Conservation (phyloP, 805 yeast species). For the Zygoascus biomembranicola region DNA sequence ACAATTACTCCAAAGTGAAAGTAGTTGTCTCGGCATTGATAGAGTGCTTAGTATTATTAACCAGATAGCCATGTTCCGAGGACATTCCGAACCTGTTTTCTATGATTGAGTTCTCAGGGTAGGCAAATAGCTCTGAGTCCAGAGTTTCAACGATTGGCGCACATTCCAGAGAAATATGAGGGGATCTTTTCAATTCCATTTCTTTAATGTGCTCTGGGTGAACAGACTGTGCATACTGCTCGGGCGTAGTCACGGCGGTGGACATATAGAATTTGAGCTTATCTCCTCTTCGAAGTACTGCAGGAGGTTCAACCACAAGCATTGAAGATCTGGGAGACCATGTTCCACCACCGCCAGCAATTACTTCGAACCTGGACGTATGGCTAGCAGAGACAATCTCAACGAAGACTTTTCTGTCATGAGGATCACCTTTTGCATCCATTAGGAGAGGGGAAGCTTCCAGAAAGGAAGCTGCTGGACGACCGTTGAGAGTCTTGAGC, state of each 20-base stretch:
- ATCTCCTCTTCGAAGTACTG: slow-evolving; percentile 38
- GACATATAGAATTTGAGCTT: slow-evolving; percentile 34
- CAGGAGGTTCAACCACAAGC: slow-evolving; percentile 57
- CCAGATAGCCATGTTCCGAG: slow-evolving; percentile 26
- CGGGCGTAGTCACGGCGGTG: slow-evolving; percentile 1
- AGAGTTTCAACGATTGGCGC: slow-evolving; percentile 22
- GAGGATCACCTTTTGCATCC: slow-evolving; percentile 11
- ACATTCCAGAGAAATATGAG: slow-evolving; percentile 19
- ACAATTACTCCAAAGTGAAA: neutral
- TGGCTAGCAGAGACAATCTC: slow-evolving; percentile 8
- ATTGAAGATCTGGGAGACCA: slow-evolving; percentile 66
- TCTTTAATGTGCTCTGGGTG: neutral
- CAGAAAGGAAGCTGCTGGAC: slow-evolving; percentile 50
- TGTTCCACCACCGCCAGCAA: slow-evolving; percentile 73
- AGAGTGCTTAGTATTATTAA: slow-evolving; percentile 23
- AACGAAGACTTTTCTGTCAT: slow-evolving; percentile 15
- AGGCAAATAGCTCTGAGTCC: slow-evolving; percentile 13
- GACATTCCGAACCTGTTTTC: slow-evolving; percentile 26
- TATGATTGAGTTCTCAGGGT: slow-evolving; percentile 13
- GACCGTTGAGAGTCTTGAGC: slow-evolving; percentile 45
- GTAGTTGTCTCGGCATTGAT: slow-evolving; percentile 21
- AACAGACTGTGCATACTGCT: slow-evolving; percentile 1
- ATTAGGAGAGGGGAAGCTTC: slow-evolving; percentile 27
- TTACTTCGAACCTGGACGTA: slow-evolving; percentile 38
- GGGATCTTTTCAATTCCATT: neutral